Conservation (phyloP, 768 basidiomycete genomes). For the Xerocomus potaroensis region DNA sequence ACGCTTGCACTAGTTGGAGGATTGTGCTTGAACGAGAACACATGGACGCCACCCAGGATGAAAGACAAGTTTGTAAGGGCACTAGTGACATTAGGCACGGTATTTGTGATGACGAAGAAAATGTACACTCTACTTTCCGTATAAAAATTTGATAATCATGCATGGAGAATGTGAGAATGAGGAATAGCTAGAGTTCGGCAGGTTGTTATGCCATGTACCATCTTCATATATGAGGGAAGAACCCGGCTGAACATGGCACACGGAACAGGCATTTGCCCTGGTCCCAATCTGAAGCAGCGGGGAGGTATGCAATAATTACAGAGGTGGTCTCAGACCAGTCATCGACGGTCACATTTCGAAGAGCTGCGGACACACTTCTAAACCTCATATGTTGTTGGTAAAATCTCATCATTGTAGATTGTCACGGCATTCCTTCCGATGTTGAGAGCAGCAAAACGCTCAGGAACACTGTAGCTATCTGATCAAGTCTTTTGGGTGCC, state of each 20-base stretch:
- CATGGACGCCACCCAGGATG: background rate
- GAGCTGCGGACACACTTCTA: no score
- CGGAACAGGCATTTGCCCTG: background rate
- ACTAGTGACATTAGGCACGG: background rate
- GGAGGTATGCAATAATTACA: background rate
- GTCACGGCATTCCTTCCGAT: no score
- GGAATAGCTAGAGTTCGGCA: background rate
- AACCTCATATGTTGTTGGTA: no score
- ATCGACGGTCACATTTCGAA: background rate
- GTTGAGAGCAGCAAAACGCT: no score
- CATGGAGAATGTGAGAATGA: background rate
- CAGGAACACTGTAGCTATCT: no score
- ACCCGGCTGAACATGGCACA: background rate
- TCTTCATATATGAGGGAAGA: slow-evolving; percentile 2
- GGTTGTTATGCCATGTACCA: slow-evolving; percentile 20
- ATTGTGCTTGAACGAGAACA: slow-evolving; percentile 1
- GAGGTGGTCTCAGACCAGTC: background rate
- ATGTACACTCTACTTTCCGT: slow-evolving; percentile 14
- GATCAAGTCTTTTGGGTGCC: no score
- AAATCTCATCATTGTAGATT: no score
- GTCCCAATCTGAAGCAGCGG: slow-evolving; percentile 4
- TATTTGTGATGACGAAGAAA: slow-evolving; percentile 15
- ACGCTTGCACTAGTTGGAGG: background rate
- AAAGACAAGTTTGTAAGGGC: slow-evolving; percentile 1
- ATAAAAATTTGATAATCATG: background rate